phyloP scores from a whole-genome alignment of 2,329 filamentous ascomycete species.

The Torrubiellomyces zombiae region DNA sequence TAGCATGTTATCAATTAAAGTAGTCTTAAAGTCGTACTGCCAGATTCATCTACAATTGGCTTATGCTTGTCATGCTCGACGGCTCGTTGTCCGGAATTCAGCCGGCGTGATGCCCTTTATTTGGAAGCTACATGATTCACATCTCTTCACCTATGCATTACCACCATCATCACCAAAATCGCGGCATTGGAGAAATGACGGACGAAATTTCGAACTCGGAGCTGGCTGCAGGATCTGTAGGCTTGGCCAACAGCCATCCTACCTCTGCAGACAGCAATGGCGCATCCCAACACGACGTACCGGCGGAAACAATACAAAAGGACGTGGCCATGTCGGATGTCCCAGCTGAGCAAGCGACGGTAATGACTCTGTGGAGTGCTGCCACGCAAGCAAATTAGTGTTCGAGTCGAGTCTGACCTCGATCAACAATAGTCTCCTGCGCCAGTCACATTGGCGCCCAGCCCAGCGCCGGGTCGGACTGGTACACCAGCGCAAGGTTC shows the following conservation, averaged over 20 bases:
- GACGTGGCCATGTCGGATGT: slow-evolving; percentile 29
- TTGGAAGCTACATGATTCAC: neutral
- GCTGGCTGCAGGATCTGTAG: slow-evolving; percentile 6
- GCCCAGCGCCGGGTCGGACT: slow-evolving; percentile 25
- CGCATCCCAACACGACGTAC: slow-evolving; percentile 2
- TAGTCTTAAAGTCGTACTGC: too few relatives aligned
- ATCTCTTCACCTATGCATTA: neutral
- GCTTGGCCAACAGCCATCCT: slow-evolving; percentile 8
- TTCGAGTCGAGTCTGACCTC: too few relatives aligned
- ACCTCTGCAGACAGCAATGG: too few relatives aligned
- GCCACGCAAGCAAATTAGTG: too few relatives aligned
- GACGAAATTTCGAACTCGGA: slow-evolving; percentile 12
- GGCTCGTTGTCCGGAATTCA: slow-evolving; percentile 2
- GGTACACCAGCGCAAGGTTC: slow-evolving; percentile 34
- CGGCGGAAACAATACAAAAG: slow-evolving; percentile 12
- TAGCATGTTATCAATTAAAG: too few relatives aligned
- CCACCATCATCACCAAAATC: neutral
- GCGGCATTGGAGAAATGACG: slow-evolving; percentile 12
- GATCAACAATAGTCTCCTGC: slow-evolving; percentile 16
- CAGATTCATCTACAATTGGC: too few relatives aligned
- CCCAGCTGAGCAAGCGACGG: slow-evolving; percentile 21
- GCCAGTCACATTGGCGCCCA: slow-evolving; percentile 19
- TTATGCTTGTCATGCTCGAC: too few relatives aligned
- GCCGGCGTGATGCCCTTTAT: slow-evolving; percentile 1
- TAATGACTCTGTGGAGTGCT: slow-evolving; percentile 9